Conservation (phyloP, 2,329 filamentous ascomycete species). For the Sarocladium brachiariae region DNA sequence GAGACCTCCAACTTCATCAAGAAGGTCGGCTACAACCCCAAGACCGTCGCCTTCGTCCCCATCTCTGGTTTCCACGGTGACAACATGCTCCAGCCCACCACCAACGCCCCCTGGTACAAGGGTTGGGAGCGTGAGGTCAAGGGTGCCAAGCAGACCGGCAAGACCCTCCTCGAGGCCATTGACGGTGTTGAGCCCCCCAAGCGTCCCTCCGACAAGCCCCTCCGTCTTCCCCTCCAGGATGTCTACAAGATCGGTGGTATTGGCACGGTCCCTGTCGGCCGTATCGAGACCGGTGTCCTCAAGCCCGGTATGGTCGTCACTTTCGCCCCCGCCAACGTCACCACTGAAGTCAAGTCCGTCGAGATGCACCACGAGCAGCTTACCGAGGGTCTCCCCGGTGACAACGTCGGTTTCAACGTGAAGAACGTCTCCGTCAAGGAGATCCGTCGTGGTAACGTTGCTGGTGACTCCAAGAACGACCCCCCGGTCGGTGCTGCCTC, state of each 20-base stretch:
- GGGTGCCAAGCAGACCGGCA: conserved; percentile 76
- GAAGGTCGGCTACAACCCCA: conserved; percentile 99
- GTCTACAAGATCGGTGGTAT: conserved; percentile 99
- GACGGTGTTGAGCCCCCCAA: conserved; percentile 88
- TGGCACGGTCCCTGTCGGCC: conserved; percentile 98
- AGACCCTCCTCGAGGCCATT: conserved; percentile 99
- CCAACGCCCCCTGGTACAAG: conserved; percentile 99
- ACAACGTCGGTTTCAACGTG: conserved; percentile 99
- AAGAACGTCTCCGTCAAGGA: conserved; percentile 99
- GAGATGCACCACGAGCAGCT: conserved; percentile 99
- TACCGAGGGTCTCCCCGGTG: conserved; percentile 86
- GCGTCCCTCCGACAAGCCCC: conserved; percentile 97
- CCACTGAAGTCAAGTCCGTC: conserved; percentile 99
- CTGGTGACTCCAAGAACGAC: conserved; percentile 99
- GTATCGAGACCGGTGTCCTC: conserved; percentile 99
- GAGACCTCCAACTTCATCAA: conserved; percentile 99
- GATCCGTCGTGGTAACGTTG: conserved; percentile 99
- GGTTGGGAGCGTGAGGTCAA: conserved; percentile 95
- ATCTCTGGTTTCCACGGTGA: conserved; percentile 99
- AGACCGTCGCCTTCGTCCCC: conserved; percentile 95
- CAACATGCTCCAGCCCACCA: conserved; percentile 91
- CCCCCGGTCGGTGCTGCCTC: conserved; percentile 80
- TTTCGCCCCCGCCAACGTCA: conserved; percentile 97
- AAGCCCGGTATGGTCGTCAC: conserved; percentile 91
- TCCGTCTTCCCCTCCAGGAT: conserved; percentile 99